Evolutionary conservation across 2,329 filamentous ascomycete genomes (phyloP), one percentile per base, ranked within the genome.

Genomic region (Neonectria sp.): DNA sequence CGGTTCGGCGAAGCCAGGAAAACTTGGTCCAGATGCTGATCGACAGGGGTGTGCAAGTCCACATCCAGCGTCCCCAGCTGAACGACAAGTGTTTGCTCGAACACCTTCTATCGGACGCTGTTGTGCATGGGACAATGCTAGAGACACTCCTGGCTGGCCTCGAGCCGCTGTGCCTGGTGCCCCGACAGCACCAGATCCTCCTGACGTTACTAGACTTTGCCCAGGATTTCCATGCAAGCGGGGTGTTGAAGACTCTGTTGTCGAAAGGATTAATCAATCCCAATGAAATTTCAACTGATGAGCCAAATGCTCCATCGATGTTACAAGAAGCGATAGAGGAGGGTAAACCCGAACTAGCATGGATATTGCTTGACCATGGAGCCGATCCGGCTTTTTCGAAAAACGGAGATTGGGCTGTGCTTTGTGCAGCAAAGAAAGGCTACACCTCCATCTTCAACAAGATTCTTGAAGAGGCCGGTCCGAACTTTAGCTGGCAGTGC

Each of bases 361-460:
- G 40, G 8, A 33, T 67, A 12, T 27, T 76, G 25, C 65, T 76
- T 3, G 55, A 67, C 9, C 52, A 63, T 27, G 73, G 70, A 2
- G 74, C 74, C 24, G 59, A 75, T 53, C 66, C 71, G 12, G 35
- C 46, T 15, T 55, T 73, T 55, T 60, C 70, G 3, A 58, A 45
- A 4, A 17, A 55, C 17, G 62, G 60, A 29, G 68, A 67, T 25
- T 70, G 61, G 31, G 65, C 68, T 5, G 37, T 74, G 9, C 65
- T 75, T 7, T 55, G 71, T 7, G 66, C 63, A 0, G 68, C 63
- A 3, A 58, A 68, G 12, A 45, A 49, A 13, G 74, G 73, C 9
- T 67, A 68, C n/a, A 55, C 65, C 9, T 46, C 59, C 9, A 53
- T 74, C 13, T 35, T 76, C 17, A 67, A 68, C 29, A 57, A 66